A percentile compares a stretch with the other conserved stretches of the same genome.
Evolutionary conservation across 1,284 basidiomycete species (phyloP).

Genomic region (Paramarasmius palmivorus): DNA sequence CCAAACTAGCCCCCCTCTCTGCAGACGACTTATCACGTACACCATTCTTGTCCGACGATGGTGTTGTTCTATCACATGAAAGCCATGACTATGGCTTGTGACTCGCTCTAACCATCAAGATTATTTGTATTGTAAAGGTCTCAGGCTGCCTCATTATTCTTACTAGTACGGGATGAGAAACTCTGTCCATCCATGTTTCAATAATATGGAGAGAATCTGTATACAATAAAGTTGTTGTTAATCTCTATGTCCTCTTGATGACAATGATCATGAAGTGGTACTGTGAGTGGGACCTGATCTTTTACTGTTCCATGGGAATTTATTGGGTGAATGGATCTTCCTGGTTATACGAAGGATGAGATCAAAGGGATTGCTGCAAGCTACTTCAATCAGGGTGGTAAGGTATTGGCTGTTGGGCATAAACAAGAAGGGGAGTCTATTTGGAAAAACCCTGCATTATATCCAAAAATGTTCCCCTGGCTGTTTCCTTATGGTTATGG

Average conservation of each 20-base stretch:
- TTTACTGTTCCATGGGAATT: too few species aligned
- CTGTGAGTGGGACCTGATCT: constrained; percentile 16
- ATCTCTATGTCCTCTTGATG: constrained; percentile 12
- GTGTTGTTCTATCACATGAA: constrained; percentile 25
- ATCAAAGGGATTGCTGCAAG: background rate
- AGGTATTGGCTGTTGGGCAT: constrained; percentile 24
- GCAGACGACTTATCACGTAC: constrained; percentile 31
- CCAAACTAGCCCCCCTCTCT: constrained; percentile 29
- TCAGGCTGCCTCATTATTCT: constrained; percentile 32
- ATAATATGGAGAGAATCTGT: constrained; percentile 24
- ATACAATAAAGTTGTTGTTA: constrained; percentile 20
- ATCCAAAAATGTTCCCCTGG: constrained; percentile 36
- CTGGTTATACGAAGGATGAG: constrained; percentile 13
- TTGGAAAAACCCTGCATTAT: too few species aligned
- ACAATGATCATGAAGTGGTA: constrained; percentile 15
- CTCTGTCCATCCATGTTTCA: constrained; percentile 27
- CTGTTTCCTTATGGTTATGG: constrained; percentile 37
- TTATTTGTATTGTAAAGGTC: constrained; percentile 36
- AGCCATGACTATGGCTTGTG: constrained; percentile 38
- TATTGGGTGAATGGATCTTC: too few species aligned
- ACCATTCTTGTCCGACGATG: constrained; percentile 33
- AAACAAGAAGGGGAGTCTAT: constrained; percentile 20
- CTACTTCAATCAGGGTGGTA: constrained; percentile 12
- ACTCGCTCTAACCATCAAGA: constrained; percentile 37
- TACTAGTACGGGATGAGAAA: constrained; percentile 31